Conservation (phyloP, 257 asterid species). For the Solanum medicagineum region DNA sequence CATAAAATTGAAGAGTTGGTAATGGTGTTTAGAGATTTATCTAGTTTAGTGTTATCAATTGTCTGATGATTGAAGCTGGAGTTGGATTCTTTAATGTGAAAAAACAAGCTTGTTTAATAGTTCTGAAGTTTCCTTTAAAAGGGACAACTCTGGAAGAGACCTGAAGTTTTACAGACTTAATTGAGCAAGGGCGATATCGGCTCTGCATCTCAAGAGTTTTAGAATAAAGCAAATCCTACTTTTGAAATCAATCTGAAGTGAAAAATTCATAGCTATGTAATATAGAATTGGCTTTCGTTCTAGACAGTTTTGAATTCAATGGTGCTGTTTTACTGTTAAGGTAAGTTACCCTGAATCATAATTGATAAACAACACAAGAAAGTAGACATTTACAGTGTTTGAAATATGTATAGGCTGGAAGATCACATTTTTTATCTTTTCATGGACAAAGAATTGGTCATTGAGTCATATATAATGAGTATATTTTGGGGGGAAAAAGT, state of each 20-base stretch:
- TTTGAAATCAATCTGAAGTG: background rate
- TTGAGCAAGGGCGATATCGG: background rate
- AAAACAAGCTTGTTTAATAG: background rate
- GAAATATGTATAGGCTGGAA: background rate
- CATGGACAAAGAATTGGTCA: background rate
- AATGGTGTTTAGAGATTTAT: background rate
- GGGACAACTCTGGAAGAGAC: no score
- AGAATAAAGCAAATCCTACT: background rate
- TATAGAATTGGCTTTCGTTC: background rate
- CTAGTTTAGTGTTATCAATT: background rate
- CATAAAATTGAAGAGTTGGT: background rate
- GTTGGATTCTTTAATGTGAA: background rate
- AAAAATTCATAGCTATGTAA: background rate
- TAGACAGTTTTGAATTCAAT: background rate
- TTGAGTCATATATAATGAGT: background rate
- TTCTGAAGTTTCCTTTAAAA: no score
- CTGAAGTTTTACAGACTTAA: no score
- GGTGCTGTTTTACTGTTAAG: background rate
- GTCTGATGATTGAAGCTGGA: background rate
- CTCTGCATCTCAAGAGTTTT: constrained; percentile 6
- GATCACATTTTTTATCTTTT: background rate
- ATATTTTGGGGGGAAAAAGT: background rate
- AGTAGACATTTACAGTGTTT: no score
- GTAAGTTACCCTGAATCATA: background rate
- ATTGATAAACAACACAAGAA: background rate